Percentiles rank a stretch among this genome's conserved stretches.
These are phyloP conservation scores for Nymphaea thermarum DNA, from an alignment of 164 flowering plant genomes.

Conservation along the genomic window DNA sequence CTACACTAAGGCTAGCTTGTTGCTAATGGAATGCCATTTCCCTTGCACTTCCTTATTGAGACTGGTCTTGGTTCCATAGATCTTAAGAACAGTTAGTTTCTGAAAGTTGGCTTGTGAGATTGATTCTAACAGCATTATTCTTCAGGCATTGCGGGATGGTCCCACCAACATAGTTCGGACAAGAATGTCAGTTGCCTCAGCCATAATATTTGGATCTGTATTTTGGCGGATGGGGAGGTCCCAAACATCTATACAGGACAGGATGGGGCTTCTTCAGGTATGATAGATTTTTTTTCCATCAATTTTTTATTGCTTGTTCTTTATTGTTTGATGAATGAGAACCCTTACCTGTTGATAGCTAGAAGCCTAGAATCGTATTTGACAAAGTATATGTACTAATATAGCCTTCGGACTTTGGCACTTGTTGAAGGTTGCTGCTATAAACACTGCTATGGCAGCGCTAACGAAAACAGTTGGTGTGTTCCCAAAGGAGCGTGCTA, in stretches of 20 bases:
- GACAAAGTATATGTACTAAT: neutral
- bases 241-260: slow-evolving; percentile 92
- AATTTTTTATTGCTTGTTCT: neutral
- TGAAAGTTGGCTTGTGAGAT: neutral
- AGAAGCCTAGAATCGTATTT: neutral
- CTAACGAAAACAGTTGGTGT: slow-evolving; percentile 92
- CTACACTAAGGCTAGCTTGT: neutral
- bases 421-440: slow-evolving; percentile 61
- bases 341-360: too few species aligned
- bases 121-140: neutral
- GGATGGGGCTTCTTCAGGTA: slow-evolving; percentile 99
- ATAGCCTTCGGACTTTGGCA: neutral
- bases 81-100: neutral
- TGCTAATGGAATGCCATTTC: neutral
- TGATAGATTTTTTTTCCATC: slow-evolving; percentile 3
- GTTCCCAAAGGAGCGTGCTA: slow-evolving; percentile 90
- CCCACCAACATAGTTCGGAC: slow-evolving; percentile 96
- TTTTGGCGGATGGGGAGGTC: slow-evolving; percentile 99
- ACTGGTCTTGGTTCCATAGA: neutral
- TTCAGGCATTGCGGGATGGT: slow-evolving; percentile 91
- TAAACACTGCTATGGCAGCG: slow-evolving; percentile 99
- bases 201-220: slow-evolving; percentile 94
- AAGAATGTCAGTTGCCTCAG: slow-evolving; percentile 95
- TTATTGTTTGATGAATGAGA: too few species aligned
- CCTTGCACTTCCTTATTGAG: neutral